A percentile compares a stretch with the other conserved stretches of the same genome.
phyloP scores from a whole-genome alignment of 805 yeast species.

The Wickerhamiella kurtzmanii region DNA sequence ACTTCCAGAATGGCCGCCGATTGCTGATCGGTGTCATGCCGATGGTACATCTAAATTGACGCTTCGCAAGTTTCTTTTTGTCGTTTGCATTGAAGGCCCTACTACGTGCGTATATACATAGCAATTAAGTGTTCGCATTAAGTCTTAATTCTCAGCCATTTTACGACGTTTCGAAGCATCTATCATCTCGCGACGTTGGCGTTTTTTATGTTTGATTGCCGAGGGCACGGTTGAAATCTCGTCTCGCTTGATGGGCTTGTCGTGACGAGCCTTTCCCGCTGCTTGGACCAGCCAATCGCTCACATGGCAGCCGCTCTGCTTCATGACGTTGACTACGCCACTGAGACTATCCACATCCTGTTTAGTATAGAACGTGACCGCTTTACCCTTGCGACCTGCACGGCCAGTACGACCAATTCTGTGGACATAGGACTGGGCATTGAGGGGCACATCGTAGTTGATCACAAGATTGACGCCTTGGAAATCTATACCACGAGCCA shows the following conservation, averaged over 20 bases:
- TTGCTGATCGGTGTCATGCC: too few relatives aligned
- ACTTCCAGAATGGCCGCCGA: too few relatives aligned
- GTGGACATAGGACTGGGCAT: constrained; percentile 91
- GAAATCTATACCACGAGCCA: constrained; percentile 94
- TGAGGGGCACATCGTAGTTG: constrained; percentile 90
- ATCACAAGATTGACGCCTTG: constrained; percentile 89
- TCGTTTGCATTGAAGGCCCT: too few relatives aligned
- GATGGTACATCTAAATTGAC: too few relatives aligned
- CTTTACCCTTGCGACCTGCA: constrained; percentile 75
- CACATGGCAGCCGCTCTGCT: constrained; percentile 61
- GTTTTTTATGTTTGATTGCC: constrained; percentile 36
- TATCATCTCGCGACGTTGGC: constrained; percentile 55
- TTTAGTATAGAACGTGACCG: constrained; percentile 86
- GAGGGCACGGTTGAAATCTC: constrained; percentile 62
- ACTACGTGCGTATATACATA: not conserved
- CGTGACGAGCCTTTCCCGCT: constrained; percentile 8
- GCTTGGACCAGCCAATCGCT: constrained; percentile 67
- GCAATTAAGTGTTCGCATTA: not conserved
- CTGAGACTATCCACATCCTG: constrained; percentile 66
- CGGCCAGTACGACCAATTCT: constrained; percentile 98
- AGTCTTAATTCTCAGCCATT: not conserved
- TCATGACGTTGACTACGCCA: constrained; percentile 87
- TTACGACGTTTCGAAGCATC: constrained; percentile 16
- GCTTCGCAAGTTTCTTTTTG: too few relatives aligned
- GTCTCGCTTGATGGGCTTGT: constrained; percentile 37